A percentile compares a stretch with the other conserved stretches of the same genome.
These are phyloP conservation scores for Neonectria neomacrospora DNA, from an alignment of 2,329 filamentous ascomycete species.

Conservation along the genomic window DNA sequence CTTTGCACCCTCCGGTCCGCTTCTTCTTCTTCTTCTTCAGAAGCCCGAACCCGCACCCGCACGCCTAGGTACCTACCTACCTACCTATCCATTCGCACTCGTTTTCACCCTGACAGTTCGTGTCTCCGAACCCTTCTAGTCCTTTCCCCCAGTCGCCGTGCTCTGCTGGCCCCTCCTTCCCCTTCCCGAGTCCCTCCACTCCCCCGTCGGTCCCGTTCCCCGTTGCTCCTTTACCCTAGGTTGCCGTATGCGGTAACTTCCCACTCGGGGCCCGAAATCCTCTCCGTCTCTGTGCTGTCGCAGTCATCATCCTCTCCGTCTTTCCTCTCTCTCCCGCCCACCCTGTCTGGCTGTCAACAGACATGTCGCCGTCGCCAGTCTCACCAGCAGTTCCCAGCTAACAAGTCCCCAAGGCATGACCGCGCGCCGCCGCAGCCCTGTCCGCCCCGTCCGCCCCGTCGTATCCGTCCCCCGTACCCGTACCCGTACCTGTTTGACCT, in stretches of 20 bases:
- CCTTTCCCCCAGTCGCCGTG: constrained; percentile 4
- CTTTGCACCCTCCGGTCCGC: constrained; percentile 31
- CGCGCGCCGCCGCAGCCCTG: constrained; percentile 27
- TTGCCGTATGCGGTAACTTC: constrained; percentile 1
- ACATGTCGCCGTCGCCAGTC: constrained; percentile 21
- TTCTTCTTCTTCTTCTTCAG: no score
- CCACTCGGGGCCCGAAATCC: neutral
- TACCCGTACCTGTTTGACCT: constrained; percentile 39
- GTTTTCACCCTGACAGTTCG: constrained; percentile 5
- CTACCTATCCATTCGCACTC: neutral
- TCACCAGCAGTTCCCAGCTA: constrained; percentile 20
- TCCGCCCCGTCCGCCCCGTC: no score
- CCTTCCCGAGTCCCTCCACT: constrained; percentile 2
- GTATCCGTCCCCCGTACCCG: constrained; percentile 32
- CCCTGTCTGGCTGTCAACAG: constrained; percentile 33
- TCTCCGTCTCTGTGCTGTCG: constrained; percentile 5
- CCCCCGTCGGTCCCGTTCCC: constrained; percentile 20
- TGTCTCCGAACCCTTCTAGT: constrained; percentile 2
- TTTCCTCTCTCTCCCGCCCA: neutral
- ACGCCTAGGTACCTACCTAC: no score
- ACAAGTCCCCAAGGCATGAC: constrained; percentile 36
- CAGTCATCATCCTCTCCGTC: neutral
- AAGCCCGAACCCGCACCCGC: constrained; percentile 28
- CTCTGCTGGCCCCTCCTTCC: constrained; percentile 6
- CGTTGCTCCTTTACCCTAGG: constrained; percentile 14